phyloP scores from a whole-genome alignment of 1,284 basidiomycete species.

The Puccinia hordei region DNA sequence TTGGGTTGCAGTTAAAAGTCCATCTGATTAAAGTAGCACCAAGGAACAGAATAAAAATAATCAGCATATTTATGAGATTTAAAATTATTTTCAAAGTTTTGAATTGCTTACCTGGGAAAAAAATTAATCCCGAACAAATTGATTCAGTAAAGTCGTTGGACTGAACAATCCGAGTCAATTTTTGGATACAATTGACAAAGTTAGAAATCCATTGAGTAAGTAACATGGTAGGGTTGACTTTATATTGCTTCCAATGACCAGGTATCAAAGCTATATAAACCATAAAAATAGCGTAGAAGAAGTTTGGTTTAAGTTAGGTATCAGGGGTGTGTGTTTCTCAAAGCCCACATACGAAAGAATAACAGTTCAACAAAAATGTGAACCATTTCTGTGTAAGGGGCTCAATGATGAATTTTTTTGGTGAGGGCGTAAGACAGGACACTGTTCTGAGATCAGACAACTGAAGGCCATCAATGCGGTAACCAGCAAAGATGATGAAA shows the following conservation, averaged over 20 bases:
- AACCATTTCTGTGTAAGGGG: too few species aligned
- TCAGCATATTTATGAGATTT: neutral
- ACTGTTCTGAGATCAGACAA: too few species aligned
- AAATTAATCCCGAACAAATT: slow-evolving; percentile 80
- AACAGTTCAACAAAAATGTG: too few species aligned
- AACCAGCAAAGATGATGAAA: too few species aligned
- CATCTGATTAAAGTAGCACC: slow-evolving; percentile 61
- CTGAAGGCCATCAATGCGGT: too few species aligned
- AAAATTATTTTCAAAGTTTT: too few species aligned
- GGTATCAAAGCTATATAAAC: slow-evolving; percentile 73
- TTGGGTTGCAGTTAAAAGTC: slow-evolving; percentile 87
- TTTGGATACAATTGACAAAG: slow-evolving; percentile 72
- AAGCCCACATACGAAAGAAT: too few species aligned
- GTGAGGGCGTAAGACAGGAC: too few species aligned
- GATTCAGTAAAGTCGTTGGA: slow-evolving; percentile 70
- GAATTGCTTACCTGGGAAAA: slow-evolving; percentile 71
- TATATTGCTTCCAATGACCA: slow-evolving; percentile 81
- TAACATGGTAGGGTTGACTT: slow-evolving; percentile 76
- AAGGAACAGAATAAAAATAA: neutral
- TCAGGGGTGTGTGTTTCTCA: too few species aligned
- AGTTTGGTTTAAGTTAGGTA: too few species aligned
- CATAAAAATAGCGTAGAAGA: neutral
- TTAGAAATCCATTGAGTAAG: slow-evolving; percentile 71
- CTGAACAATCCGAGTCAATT: slow-evolving; percentile 74
- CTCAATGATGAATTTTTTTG: too few species aligned